Conservation (phyloP, 306 rosid genomes). For the Prunus padus region DNA sequence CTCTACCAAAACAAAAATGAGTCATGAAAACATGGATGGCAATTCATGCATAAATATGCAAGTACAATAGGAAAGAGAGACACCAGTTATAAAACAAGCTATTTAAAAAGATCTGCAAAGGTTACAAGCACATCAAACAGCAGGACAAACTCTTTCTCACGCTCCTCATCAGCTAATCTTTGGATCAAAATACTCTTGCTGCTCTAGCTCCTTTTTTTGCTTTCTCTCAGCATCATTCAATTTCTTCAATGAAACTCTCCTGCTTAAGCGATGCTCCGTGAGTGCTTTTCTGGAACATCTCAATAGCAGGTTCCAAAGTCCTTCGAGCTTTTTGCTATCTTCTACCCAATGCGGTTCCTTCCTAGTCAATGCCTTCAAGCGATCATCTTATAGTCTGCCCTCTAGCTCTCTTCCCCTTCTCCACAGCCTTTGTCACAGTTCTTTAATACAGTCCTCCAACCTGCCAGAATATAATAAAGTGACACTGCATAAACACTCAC, state of each 20-base stretch:
- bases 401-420: conserved; percentile 87
- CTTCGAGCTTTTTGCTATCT: conserved; percentile 75
- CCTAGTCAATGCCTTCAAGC: conserved; percentile 97
- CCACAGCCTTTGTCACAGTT: conserved; percentile 96
- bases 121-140: not conserved
- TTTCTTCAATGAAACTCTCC: conserved; percentile 76
- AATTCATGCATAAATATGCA: not conserved
- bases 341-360: conserved; percentile 71
- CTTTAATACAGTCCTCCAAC: conserved; percentile 83
- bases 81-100: not conserved
- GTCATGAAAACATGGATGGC: not conserved
- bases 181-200: conserved; percentile 82
- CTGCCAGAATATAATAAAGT: conserved; percentile 25
- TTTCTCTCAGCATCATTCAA: conserved; percentile 81
- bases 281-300: conserved; percentile 90
- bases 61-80: not conserved
- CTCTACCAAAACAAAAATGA: not conserved
- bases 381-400: conserved; percentile 86
- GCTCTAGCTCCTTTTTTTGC: conserved; percentile 90
- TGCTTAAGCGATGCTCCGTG: conserved; percentile 96
- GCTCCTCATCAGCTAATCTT: conserved; percentile 81
- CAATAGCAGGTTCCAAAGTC: conserved; percentile 85
- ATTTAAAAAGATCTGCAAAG: not conserved
- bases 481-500: not conserved
- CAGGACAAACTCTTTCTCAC: conserved; percentile 75